These are phyloP conservation scores for Trichoderma lentiforme DNA, from an alignment of 2,329 filamentous ascomycete species.

Conservation along the genomic window DNA sequence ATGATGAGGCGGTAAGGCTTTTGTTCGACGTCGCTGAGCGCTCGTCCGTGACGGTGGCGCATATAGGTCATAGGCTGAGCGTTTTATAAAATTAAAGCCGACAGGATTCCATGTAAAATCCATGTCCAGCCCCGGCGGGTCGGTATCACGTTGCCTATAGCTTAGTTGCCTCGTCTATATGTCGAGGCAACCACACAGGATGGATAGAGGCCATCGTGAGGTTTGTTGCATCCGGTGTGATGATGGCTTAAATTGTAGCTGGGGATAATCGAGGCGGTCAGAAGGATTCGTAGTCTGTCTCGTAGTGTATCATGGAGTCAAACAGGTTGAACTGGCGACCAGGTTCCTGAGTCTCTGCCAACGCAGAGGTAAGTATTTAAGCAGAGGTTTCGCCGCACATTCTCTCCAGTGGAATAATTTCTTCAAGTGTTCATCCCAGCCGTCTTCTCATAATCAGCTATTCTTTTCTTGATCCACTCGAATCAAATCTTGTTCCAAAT, in stretches of 20 bases:
- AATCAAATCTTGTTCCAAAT: neutral
- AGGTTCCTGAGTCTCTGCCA: too few species aligned
- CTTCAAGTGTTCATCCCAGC: neutral
- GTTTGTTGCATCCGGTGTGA: conserved; percentile 16
- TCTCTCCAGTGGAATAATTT: neutral
- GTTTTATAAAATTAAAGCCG: neutral
- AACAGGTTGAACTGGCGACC: neutral
- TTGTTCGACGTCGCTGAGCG: conserved; percentile 14
- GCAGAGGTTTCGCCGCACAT: neutral
- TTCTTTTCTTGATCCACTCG: neutral
- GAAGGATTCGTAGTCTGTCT: neutral
- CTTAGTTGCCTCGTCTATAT: conserved; percentile 16
- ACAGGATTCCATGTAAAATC: neutral
- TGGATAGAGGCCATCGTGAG: conserved; percentile 9
- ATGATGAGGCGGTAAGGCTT: conserved; percentile 15
- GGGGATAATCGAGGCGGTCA: conserved; percentile 15
- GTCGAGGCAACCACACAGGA: conserved; percentile 17
- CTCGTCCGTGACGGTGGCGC: conserved; percentile 11
- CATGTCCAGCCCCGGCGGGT: conserved; percentile 16
- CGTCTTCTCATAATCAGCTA: neutral
- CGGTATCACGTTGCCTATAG: conserved; percentile 18
- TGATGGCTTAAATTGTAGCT: neutral
- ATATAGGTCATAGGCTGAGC: neutral
- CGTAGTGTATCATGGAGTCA: neutral
- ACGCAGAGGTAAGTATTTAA: neutral